A percentile compares a stretch with the other conserved stretches of the same genome.
These are phyloP conservation scores for Agrocybe chaxingu DNA, from an alignment of 768 basidiomycete species.

Conservation along the genomic window DNA sequence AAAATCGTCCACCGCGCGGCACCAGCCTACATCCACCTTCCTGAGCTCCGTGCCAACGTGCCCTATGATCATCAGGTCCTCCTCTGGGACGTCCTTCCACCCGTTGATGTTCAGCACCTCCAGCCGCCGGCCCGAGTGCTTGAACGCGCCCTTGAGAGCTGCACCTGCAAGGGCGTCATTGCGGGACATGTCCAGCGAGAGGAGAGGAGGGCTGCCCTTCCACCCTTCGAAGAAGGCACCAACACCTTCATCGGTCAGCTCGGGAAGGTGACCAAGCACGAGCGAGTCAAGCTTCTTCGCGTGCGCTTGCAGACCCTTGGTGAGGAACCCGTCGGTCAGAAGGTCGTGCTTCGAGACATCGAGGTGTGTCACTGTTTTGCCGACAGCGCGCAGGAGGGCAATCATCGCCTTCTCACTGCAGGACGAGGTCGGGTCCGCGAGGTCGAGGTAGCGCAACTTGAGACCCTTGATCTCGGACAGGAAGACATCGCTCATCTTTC, in stretches of 20 bases:
- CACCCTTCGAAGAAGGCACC: slow-evolving; percentile 65
- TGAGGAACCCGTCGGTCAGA: slow-evolving; percentile 60
- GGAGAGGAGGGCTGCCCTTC: slow-evolving; percentile 46
- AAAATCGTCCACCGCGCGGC: slow-evolving; percentile 80
- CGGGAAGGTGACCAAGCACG: slow-evolving; percentile 48
- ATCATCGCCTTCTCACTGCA: slow-evolving; percentile 57
- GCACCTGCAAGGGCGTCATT: slow-evolving; percentile 49
- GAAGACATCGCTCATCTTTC: slow-evolving; percentile 64
- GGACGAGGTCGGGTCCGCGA: slow-evolving; percentile 58
- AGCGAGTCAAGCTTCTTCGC: slow-evolving; percentile 48
- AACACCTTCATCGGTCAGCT: slow-evolving; percentile 71
- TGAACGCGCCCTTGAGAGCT: slow-evolving; percentile 61
- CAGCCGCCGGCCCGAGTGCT: slow-evolving; percentile 62
- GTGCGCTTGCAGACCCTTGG: slow-evolving; percentile 54
- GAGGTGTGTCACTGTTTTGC: slow-evolving; percentile 53
- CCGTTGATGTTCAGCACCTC: slow-evolving; percentile 71
- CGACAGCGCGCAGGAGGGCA: slow-evolving; percentile 51
- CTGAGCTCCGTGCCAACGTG: slow-evolving; percentile 37
- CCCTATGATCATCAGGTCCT: slow-evolving; percentile 33
- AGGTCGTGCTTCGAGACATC: slow-evolving; percentile 68
- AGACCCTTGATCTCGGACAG: slow-evolving; percentile 49
- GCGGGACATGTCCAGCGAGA: slow-evolving; percentile 57
- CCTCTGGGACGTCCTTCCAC: slow-evolving; percentile 59
- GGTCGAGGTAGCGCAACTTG: slow-evolving; percentile 54
- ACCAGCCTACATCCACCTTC: slow-evolving; percentile 81